phyloP scores from a whole-genome alignment of 1,284 basidiomycete species.

The Ganoderma boninense region DNA sequence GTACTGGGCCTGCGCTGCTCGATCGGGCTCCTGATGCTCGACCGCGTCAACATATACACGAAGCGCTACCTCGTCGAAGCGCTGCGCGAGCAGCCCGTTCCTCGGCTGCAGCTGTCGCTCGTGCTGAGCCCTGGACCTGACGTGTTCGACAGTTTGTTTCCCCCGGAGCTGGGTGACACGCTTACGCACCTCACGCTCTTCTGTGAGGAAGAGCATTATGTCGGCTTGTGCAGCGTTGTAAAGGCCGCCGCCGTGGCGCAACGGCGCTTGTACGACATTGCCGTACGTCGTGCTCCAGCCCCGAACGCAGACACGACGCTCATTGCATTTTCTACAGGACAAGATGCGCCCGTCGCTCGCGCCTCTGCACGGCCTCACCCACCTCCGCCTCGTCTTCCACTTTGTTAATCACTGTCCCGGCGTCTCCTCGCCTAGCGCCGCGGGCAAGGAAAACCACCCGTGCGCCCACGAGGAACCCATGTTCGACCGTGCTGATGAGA shows the following conservation, averaged over 20 bases:
- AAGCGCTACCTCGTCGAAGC: background rate
- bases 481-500: background rate
- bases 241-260: background rate
- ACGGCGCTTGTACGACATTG: background rate
- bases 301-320: background rate
- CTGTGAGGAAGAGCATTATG: background rate
- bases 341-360: background rate
- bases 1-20: background rate
- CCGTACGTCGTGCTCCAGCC: background rate
- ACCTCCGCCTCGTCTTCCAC: background rate
- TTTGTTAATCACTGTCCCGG: no score
- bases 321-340: background rate
- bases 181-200: background rate
- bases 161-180: background rate
- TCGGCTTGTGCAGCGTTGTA: no score
- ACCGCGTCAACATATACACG: background rate
- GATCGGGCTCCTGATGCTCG: background rate
- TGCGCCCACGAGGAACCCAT: background rate
- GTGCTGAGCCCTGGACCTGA: background rate
- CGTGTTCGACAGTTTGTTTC: background rate
- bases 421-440: background rate
- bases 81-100: background rate
- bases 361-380: background rate
- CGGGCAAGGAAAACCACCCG: background rate
- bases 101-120: background rate